phyloP scores from a whole-genome alignment of 2,329 filamentous ascomycete genomes.

The Sclerotinia trifoliorum region DNA sequence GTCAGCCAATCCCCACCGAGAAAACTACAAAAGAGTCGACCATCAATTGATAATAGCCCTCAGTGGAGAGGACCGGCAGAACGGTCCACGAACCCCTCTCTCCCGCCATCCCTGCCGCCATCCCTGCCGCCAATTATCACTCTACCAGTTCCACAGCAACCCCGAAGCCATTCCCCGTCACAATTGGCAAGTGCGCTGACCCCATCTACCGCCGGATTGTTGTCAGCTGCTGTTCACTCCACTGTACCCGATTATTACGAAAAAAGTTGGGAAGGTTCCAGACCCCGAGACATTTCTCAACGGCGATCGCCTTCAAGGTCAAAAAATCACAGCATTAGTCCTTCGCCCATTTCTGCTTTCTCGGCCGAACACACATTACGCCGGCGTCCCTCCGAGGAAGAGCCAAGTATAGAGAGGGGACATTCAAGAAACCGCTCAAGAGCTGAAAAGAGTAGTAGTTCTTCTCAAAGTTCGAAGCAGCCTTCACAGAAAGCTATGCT shows the following conservation, averaged over 20 bases:
- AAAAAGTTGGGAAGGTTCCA: slow-evolving; percentile 35
- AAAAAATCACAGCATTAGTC: slow-evolving; percentile 29
- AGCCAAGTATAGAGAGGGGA: slow-evolving; percentile 29
- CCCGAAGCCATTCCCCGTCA: slow-evolving; percentile 31
- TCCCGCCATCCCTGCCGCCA: slow-evolving; percentile 26
- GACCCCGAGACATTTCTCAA: slow-evolving; percentile 32
- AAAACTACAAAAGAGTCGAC: slow-evolving; percentile 34
- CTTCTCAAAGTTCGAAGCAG: slow-evolving; percentile 43
- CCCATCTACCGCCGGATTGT: slow-evolving; percentile 38
- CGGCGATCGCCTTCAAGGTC: slow-evolving; percentile 29
- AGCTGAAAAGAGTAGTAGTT: slow-evolving; percentile 47
- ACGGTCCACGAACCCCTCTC: slow-evolving; percentile 26
- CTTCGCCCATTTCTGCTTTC: slow-evolving; percentile 28
- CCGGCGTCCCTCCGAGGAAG: slow-evolving; percentile 24
- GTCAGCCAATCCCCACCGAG: slow-evolving; percentile 27
- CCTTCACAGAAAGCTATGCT: slow-evolving; percentile 92
- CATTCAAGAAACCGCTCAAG: slow-evolving; percentile 51
- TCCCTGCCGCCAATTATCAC: slow-evolving; percentile 39
- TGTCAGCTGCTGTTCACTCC: slow-evolving; percentile 38
- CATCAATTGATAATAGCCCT: slow-evolving; percentile 31
- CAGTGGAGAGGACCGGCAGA: slow-evolving; percentile 27
- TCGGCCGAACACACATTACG: slow-evolving; percentile 19
- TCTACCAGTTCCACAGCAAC: slow-evolving; percentile 31
- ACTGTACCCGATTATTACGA: slow-evolving; percentile 39
- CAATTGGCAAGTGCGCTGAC: slow-evolving; percentile 35